These are phyloP conservation scores for Eutrema salsugineum DNA, from an alignment of 441 rosid genomes.

Conservation along the genomic window DNA sequence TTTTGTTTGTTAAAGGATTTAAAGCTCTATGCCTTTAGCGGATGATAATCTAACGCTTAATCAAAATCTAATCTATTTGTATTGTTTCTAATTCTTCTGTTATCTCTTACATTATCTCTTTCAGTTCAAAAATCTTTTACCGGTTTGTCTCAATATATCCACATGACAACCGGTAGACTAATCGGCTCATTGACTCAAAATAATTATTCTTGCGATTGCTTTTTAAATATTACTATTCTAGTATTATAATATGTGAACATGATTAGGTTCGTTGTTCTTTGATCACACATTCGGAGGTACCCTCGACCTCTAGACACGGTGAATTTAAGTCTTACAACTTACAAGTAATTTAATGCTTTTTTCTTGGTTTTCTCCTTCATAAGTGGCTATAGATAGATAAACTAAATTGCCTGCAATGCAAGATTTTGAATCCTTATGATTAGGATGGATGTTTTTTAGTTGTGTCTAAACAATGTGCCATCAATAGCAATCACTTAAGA, in stretches of 20 bases:
- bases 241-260: not conserved
- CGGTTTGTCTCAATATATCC: not conserved
- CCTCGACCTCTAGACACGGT: constrained; percentile 23
- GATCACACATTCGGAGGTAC: constrained; percentile 3
- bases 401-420: constrained; percentile 11
- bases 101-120: too few relatives aligned
- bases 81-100: too few relatives aligned
- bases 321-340: constrained; percentile 16
- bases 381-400: not conserved
- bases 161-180: not conserved
- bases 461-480: constrained; percentile 9
- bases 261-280: constrained; percentile 10
- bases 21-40: not conserved
- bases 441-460: constrained; percentile 4
- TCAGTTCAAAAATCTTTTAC: not conserved
- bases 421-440: constrained; percentile 19
- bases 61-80: not conserved
- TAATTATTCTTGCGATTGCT: not conserved
- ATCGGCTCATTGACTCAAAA: not conserved
- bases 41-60: not conserved
- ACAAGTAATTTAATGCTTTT: constrained; percentile 6
- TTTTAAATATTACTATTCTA: not conserved
- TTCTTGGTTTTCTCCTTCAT: not conserved
- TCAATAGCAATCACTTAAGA: not conserved
- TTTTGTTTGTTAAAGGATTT: too few relatives aligned